Evolutionary conservation across 768 basidiomycete genomes (phyloP).

Genomic region (Hydnomerulius pinastri): DNA sequence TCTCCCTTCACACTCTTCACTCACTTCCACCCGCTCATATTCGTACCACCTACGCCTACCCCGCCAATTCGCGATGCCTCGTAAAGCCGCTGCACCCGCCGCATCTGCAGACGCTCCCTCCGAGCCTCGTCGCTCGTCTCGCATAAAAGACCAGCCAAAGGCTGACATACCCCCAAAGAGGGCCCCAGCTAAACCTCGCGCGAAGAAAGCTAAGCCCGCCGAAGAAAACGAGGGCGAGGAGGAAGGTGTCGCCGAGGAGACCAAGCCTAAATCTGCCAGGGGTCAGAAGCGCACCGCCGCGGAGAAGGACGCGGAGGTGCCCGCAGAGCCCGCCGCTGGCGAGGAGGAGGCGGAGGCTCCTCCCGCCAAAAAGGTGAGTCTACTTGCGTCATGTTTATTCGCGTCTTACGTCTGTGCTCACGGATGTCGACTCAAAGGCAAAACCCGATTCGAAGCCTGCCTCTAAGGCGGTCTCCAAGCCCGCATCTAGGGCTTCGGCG

Average conservation of each 20-base stretch:
- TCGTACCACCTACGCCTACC: conserved; percentile 3
- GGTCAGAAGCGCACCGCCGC: conserved; percentile 57
- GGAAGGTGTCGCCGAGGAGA: conserved; percentile 32
- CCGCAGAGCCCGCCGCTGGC: conserved; percentile 36
- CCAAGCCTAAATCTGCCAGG: conserved; percentile 47
- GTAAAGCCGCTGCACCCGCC: conserved; percentile 60
- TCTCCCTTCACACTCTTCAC: conserved; percentile 25
- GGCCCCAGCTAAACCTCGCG: conserved; percentile 61
- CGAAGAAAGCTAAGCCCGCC: conserved; percentile 42
- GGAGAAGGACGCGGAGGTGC: conserved; percentile 42
- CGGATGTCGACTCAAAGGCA: conserved; percentile 31
- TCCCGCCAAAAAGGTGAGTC: conserved; percentile 64
- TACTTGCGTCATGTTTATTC: conserved; percentile 5
- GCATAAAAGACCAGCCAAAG: conserved; percentile 75
- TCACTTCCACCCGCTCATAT: conserved; percentile 15
- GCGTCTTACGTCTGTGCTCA: conserved; percentile 1
- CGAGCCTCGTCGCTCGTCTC: conserved; percentile 69
- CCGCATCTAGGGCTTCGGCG: conserved; percentile 34
- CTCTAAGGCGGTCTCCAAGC: conserved; percentile 30
- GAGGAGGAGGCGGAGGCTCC: conserved; percentile 48
- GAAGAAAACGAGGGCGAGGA: conserved; percentile 50
- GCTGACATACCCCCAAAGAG: conserved; percentile 54
- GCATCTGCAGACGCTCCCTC: conserved; percentile 36
- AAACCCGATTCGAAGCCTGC: conserved; percentile 40
- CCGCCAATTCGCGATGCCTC: conserved; percentile 51